Evolutionary conservation across 768 basidiomycete genomes (phyloP).

Genomic region (Suillus ampliporus): DNA sequence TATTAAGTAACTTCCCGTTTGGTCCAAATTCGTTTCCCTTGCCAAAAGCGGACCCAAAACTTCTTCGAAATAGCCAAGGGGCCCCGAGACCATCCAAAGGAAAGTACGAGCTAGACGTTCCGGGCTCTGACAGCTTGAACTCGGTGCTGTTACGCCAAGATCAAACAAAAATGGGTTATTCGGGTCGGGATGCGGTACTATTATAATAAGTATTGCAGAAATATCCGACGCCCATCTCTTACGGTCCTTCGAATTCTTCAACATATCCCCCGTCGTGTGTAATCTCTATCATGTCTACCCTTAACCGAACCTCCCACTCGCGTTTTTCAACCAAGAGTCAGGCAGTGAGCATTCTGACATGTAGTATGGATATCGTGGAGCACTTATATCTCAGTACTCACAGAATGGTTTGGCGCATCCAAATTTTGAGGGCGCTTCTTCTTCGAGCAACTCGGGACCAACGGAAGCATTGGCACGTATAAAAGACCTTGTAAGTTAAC

Average conservation of each 20-base stretch:
- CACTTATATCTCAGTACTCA: background rate
- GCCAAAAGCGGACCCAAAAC: no score
- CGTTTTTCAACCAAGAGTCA: conserved; percentile 30
- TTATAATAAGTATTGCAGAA: background rate
- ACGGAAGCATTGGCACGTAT: conserved; percentile 31
- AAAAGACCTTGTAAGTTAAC: conserved; percentile 32
- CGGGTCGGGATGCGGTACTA: background rate
- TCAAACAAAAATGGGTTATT: background rate
- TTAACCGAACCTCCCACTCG: no score
- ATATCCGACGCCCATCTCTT: background rate
- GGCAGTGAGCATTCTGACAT: conserved; percentile 24
- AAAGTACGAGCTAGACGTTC: no score
- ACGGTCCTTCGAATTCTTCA: no score
- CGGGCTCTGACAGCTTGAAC: no score
- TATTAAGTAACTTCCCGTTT: no score
- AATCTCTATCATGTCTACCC: background rate
- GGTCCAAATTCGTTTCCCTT: no score
- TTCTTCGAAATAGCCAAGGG: no score
- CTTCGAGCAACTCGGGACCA: conserved; percentile 22
- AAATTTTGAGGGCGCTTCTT: conserved; percentile 12
- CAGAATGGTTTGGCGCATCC: conserved; percentile 17
- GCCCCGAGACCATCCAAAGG: no score
- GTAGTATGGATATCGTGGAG: background rate
- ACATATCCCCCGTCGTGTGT: background rate
- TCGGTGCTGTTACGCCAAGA: no score